phyloP scores from a whole-genome alignment of 2,329 filamentous ascomycete species.

The Fusarium sp. region DNA sequence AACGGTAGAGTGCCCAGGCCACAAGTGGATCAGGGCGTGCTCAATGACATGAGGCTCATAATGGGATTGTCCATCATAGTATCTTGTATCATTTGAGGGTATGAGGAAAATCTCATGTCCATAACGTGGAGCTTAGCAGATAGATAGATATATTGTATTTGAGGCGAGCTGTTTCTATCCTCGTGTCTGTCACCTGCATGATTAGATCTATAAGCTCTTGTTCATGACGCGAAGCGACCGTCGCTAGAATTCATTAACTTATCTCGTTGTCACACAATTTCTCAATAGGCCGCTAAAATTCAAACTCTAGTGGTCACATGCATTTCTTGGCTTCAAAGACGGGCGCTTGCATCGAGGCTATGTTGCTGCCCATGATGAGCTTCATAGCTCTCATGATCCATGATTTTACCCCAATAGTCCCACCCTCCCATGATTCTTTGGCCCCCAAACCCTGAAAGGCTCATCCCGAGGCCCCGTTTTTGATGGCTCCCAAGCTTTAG shows the following conservation, averaged over 20 bases:
- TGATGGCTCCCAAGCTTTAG: conserved; percentile 33
- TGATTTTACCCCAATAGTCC: conserved; percentile 29
- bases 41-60: neutral
- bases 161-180: no score
- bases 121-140: no score
- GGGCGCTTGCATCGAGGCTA: conserved; percentile 45
- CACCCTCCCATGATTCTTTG: conserved; percentile 27
- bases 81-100: no score
- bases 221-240: no score
- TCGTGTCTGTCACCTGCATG: no score
- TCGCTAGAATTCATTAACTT: no score
- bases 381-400: conserved; percentile 38
- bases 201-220: no score
- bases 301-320: conserved; percentile 21
- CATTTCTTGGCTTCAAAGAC: conserved; percentile 40
- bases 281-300: neutral
- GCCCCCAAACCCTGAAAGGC: conserved; percentile 39
- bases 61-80: neutral
- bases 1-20: neutral
- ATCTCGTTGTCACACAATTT: neutral
- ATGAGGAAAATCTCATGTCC: no score
- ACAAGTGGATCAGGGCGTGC: neutral
- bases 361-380: conserved; percentile 35
- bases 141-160: no score
- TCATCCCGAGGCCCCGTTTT: conserved; percentile 35